Conservation (phyloP, 805 yeast genomes). For the Ascoidea tarda region DNA sequence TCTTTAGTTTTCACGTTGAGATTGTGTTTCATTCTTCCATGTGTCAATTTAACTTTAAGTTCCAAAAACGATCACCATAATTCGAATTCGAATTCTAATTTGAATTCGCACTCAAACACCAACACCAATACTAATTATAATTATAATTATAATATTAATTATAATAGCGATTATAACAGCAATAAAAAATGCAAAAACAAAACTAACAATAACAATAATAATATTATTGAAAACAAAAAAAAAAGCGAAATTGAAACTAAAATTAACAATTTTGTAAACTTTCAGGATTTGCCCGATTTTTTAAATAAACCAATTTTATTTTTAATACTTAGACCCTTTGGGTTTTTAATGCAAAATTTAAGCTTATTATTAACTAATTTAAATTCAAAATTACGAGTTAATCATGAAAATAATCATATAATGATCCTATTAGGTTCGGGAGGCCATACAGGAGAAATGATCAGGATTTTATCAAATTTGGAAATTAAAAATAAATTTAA, state of each 20-base stretch:
- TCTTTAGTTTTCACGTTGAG: not conserved
- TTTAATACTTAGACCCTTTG: no score
- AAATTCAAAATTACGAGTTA: not conserved
- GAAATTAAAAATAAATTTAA: constrained; percentile 11
- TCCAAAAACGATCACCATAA: not conserved
- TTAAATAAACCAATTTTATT: no score
- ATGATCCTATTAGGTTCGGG: constrained; percentile 85
- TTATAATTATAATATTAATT: no score
- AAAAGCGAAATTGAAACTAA: not conserved
- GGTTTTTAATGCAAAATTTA: no score
- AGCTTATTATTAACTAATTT: not conserved
- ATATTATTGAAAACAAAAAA: no score
- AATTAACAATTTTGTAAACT: no score
- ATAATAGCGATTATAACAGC: not conserved
- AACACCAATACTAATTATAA: no score
- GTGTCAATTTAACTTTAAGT: not conserved
- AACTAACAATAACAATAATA: no score
- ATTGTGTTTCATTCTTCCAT: constrained; percentile 7
- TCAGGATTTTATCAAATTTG: constrained; percentile 40
- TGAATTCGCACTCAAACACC: not conserved
- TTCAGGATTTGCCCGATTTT: no score
- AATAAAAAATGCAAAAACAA: no score
- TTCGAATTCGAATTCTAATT: not conserved
- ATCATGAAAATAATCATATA: constrained; percentile 14
- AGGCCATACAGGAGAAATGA: constrained; percentile 94